Conservation (phyloP, 2,329 filamentous ascomycete genomes). For the Cladosporium sp. region DNA sequence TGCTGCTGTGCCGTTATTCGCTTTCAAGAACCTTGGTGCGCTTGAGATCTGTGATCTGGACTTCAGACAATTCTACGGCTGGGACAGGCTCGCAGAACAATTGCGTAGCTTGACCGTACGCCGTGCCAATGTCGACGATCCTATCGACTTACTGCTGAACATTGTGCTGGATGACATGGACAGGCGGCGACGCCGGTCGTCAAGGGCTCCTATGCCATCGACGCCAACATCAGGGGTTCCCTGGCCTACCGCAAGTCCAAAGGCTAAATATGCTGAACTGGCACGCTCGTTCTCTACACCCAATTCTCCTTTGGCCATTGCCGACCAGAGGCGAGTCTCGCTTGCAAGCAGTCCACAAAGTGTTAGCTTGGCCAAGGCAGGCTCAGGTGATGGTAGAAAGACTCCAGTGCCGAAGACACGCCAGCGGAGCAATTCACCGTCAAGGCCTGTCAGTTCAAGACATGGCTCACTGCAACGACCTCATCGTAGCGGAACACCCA, state of each 20-base stretch:
- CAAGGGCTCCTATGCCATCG: slow-evolving; percentile 64
- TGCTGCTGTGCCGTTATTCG: slow-evolving; percentile 90
- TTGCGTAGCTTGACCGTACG: slow-evolving; percentile 84
- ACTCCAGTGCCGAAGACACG: slow-evolving; percentile 32
- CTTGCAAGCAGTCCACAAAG: slow-evolving; percentile 45
- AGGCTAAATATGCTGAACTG: slow-evolving; percentile 60
- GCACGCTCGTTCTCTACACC: slow-evolving; percentile 65
- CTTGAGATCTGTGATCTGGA: slow-evolving; percentile 94
- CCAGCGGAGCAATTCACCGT: slow-evolving; percentile 75
- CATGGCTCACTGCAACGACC: slow-evolving; percentile 56
- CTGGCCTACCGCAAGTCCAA: slow-evolving; percentile 60
- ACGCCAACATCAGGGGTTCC: slow-evolving; percentile 59
- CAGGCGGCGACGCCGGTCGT: slow-evolving; percentile 78
- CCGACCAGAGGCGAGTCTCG: slow-evolving; percentile 43
- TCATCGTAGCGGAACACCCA: slow-evolving; percentile 60
- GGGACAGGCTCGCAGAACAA: slow-evolving; percentile 91
- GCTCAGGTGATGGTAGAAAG: slow-evolving; percentile 48
- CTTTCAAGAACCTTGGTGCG: slow-evolving; percentile 93
- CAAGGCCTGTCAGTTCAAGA: slow-evolving; percentile 68
- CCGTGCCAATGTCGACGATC: slow-evolving; percentile 81
- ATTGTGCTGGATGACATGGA: slow-evolving; percentile 97
- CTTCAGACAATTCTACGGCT: slow-evolving; percentile 94
- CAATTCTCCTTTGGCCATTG: slow-evolving; percentile 53
- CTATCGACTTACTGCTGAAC: slow-evolving; percentile 80
- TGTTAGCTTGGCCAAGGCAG: slow-evolving; percentile 48